Evolutionary conservation across 1,139 yeast genomes (phyloP).

Genomic region (Hemisphaericaspora xylanilytica): DNA sequence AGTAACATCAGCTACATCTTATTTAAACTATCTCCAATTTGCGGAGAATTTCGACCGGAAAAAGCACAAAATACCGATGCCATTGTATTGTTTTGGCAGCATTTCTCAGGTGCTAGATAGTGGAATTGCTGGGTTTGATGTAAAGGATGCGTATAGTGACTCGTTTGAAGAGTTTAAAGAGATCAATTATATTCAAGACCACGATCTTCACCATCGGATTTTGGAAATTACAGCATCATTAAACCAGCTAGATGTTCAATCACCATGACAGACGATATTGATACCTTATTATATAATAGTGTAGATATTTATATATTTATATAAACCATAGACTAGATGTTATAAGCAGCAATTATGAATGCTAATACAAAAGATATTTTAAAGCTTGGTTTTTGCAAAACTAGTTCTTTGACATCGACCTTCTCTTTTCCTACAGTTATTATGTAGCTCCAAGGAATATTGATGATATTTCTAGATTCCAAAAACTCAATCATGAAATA

Average conservation of each 20-base stretch:
- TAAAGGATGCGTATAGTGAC: neutral
- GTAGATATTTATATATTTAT: neutral
- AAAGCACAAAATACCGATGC: neutral
- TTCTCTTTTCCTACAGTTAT: constrained; percentile 45
- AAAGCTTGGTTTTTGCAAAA: constrained; percentile 64
- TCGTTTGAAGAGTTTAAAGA: neutral
- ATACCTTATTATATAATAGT: too few species aligned
- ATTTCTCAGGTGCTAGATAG: neutral
- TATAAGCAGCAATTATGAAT: constrained; percentile 64
- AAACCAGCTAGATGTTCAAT: neutral
- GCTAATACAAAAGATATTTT: constrained; percentile 58
- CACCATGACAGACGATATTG: neutral
- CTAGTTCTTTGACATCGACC: constrained; percentile 50
- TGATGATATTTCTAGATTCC: constrained; percentile 55
- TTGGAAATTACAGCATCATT: neutral
- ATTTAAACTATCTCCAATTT: neutral
- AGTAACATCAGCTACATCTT: neutral
- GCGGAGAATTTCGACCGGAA: neutral
- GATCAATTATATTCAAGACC: neutral
- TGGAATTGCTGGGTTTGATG: neutral
- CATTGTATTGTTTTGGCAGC: neutral
- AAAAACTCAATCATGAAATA: constrained; percentile 58
- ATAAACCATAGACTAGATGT: constrained; percentile 30
- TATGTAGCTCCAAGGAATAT: constrained; percentile 47
- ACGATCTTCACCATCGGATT: neutral